These are phyloP conservation scores for Colletotrichum spinosum DNA, from an alignment of 2,329 filamentous ascomycete genomes.

Conservation along the genomic window DNA sequence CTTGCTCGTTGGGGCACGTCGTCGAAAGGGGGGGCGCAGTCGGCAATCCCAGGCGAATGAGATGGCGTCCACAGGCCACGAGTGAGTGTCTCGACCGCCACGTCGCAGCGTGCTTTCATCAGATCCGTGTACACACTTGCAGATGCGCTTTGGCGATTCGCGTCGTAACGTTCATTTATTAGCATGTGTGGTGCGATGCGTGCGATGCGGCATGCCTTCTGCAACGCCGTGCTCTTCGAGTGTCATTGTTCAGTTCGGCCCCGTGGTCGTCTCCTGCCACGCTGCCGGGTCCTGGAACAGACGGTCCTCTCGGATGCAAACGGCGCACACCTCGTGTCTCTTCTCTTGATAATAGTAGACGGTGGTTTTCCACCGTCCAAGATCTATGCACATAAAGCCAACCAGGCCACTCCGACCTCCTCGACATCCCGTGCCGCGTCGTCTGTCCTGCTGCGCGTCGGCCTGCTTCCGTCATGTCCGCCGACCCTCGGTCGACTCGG, in stretches of 20 bases:
- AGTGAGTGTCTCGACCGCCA: slow-evolving; percentile 39
- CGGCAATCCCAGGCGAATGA: slow-evolving; percentile 48
- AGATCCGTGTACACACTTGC: slow-evolving; percentile 29
- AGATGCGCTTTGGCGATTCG: slow-evolving; percentile 8
- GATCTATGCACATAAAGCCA: slow-evolving; percentile 53
- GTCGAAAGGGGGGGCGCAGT: slow-evolving; percentile 14
- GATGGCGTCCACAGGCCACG: slow-evolving; percentile 52
- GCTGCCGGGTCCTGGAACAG: slow-evolving; percentile 6
- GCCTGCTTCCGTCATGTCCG: slow-evolving; percentile 14
- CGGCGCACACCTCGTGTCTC: slow-evolving; percentile 26
- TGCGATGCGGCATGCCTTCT: neutral
- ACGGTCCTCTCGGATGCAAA: slow-evolving; percentile 13
- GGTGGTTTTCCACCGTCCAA: slow-evolving; percentile 59
- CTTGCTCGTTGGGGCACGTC: slow-evolving; percentile 32
- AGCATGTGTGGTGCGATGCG: slow-evolving; percentile 9
- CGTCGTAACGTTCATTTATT: slow-evolving; percentile 28
- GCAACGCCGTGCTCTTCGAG: slow-evolving; percentile 19
- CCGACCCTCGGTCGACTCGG: slow-evolving; percentile 4
- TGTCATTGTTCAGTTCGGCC: slow-evolving; percentile 12
- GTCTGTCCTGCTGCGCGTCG: slow-evolving; percentile 13
- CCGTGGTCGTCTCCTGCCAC: slow-evolving; percentile 22
- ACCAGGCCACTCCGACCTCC: slow-evolving; percentile 21
- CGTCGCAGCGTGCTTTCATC: slow-evolving; percentile 26
- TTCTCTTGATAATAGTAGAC: slow-evolving; percentile 55
- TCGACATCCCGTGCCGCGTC: slow-evolving; percentile 1